Evolutionary conservation across 2,329 filamentous ascomycete species (phyloP).

Genomic region (Phialocephala subalpina): DNA sequence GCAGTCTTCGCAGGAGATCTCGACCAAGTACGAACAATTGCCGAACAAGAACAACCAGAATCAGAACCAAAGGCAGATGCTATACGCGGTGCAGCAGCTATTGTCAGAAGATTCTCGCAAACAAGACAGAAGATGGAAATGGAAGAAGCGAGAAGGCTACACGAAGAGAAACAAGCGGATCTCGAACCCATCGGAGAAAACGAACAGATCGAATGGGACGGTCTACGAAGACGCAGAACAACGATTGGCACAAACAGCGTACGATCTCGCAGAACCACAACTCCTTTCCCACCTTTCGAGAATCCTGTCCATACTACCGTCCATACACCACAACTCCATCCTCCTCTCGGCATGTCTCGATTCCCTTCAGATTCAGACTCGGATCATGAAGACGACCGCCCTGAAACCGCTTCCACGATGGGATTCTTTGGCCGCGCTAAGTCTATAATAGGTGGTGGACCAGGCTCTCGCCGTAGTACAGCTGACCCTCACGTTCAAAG

Average conservation of each 20-base stretch:
- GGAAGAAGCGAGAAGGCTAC: constrained; percentile 79
- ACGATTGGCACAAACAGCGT: constrained; percentile 51
- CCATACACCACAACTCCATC: constrained; percentile 59
- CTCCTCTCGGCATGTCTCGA: constrained; percentile 86
- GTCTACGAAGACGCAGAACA: constrained; percentile 76
- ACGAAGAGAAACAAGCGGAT: constrained; percentile 78
- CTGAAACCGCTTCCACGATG: constrained; percentile 60
- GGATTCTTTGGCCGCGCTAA: constrained; percentile 57
- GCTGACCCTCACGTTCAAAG: constrained; percentile 52
- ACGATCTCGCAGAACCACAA: constrained; percentile 40
- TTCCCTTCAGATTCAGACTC: constrained; percentile 76
- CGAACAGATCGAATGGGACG: constrained; percentile 86
- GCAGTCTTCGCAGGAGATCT: constrained; percentile 93
- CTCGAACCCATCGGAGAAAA: constrained; percentile 82
- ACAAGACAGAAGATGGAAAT: constrained; percentile 80
- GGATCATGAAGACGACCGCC: constrained; percentile 59
- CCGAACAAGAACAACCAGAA: constrained; percentile 95
- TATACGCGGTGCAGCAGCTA: constrained; percentile 88
- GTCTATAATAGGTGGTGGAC: constrained; percentile 39
- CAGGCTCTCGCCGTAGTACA: constrained; percentile 30
- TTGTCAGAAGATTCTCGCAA: constrained; percentile 82
- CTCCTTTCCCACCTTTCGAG: constrained; percentile 41
- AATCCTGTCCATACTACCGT: constrained; percentile 29
- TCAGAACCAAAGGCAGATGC: constrained; percentile 96
- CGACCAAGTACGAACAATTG: constrained; percentile 94